phyloP scores from a whole-genome alignment of 179 eudicot genomes.

The Camellia oleifera region DNA sequence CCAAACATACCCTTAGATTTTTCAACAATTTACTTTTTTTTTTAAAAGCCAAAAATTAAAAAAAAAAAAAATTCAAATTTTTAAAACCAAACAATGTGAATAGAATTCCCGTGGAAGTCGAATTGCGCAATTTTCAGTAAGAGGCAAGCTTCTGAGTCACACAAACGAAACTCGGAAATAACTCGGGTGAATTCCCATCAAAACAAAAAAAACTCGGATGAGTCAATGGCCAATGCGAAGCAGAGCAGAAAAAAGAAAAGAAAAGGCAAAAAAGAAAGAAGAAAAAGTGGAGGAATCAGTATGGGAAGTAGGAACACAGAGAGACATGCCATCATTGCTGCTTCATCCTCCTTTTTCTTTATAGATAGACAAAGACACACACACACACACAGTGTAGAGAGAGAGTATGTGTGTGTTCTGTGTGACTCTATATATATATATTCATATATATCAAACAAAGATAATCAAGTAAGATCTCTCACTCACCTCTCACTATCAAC shows the following conservation, averaged over 20 bases:
- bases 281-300: conserved; percentile 15
- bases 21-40: too few species aligned
- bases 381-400: not conserved
- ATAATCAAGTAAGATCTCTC: not conserved
- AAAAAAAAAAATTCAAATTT: too few species aligned
- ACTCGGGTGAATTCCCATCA: too few species aligned
- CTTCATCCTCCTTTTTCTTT: conserved; percentile 9
- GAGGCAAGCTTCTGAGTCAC: not conserved
- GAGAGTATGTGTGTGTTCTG: not conserved
- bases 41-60: too few species aligned
- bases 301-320: not conserved
- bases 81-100: too few species aligned
- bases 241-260: not conserved
- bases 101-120: too few species aligned
- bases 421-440: not conserved
- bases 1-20: too few species aligned
- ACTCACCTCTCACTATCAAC: not conserved
- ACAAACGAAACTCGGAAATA: too few species aligned
- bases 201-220: not conserved
- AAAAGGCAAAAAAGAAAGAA: not conserved
- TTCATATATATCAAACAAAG: conserved; percentile 2
- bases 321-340: conserved; percentile 25
- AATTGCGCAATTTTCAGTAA: not conserved
- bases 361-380: too few species aligned
- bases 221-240: not conserved